Evolutionary conservation across 306 rosid genomes (phyloP).

Genomic region (Casuarina equisetifolia): DNA sequence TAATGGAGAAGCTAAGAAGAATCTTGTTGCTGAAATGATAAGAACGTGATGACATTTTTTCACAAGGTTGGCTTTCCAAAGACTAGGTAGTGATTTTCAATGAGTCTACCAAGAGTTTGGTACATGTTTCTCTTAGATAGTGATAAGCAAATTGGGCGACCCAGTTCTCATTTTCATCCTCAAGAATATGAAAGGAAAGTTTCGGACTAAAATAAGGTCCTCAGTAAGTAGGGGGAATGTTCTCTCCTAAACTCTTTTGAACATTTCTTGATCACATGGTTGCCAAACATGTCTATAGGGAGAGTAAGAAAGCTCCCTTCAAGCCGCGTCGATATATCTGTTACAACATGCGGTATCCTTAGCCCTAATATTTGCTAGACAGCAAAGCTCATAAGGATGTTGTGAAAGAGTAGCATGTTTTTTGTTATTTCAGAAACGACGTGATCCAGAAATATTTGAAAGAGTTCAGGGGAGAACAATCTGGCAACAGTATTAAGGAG

Average conservation of each 20-base stretch:
- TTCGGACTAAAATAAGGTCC: constrained; percentile 28
- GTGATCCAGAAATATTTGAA: too few relatives aligned
- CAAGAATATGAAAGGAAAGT: constrained; percentile 24
- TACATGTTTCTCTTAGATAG: constrained; percentile 24
- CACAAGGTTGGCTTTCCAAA: constrained; percentile 26
- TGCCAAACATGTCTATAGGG: constrained; percentile 39
- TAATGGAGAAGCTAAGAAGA: too few relatives aligned
- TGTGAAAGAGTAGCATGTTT: too few relatives aligned
- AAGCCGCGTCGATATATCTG: constrained; percentile 11
- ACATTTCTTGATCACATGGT: constrained; percentile 48
- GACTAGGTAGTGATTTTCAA: not conserved
- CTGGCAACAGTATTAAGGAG: too few relatives aligned
- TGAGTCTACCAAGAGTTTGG: constrained; percentile 3
- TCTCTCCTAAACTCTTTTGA: not conserved
- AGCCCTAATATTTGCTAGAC: constrained; percentile 31
- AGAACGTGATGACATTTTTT: not conserved
- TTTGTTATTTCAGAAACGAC: too few relatives aligned
- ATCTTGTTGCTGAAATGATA: too few relatives aligned
- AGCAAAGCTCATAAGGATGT: constrained; percentile 32
- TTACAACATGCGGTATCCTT: not conserved
- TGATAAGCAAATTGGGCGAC: constrained; percentile 43
- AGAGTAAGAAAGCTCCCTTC: constrained; percentile 17
- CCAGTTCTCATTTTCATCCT: constrained; percentile 40
- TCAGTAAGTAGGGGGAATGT: not conserved
- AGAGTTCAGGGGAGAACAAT: too few relatives aligned